Evolutionary conservation across 441 rosid species (phyloP), one percentile per base, ranked within the genome.

Genomic region (Corymbia calophylla): DNA sequence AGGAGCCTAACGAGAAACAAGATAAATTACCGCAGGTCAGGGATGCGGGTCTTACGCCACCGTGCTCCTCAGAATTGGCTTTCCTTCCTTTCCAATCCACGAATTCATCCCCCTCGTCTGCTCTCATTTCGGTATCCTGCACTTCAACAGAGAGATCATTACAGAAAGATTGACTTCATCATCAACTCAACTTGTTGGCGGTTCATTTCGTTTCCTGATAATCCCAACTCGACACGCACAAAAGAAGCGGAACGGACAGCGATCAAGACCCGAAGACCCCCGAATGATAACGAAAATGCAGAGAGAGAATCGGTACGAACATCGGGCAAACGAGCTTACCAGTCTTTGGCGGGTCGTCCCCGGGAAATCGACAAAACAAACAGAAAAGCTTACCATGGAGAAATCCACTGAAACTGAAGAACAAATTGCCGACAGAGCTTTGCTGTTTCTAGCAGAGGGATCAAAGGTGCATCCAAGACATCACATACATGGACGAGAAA

Each of bases 41-140:
- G 29, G 87, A 86, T 51, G 96, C 95, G 88, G 96, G 94, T 89
- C 54, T 89, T 19, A 82, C 53, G 60, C 97, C 96, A 58, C 96
- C 95, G 31, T 94, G 95, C 62, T 91, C 93, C 31, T 60, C 89
- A 44, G 93, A 89, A 80, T 91, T 90, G 19, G 93, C 91, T 86
- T 91, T 91, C 66, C 84, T 87, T 53, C 96, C 95, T 90, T 89
- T 91, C 97, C 97, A 95, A 88, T 94, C 95, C 88, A 90, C 93
- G 87, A 87, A 92, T 70, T 86, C 86, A 19, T 86, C 92, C 31
- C 90, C 94, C 35, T 73, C 66, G 15, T 54, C 88, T 19, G 23
- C 49, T 68, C 53, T 49, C 89, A 29, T 70, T 87, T 93, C 91
- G 5, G 66, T 39, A 25, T 58, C 92, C 93, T 91, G 39, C 44